Conservation (phyloP, 495 filamentous ascomycete genomes). For the Entonaema liquescens region DNA sequence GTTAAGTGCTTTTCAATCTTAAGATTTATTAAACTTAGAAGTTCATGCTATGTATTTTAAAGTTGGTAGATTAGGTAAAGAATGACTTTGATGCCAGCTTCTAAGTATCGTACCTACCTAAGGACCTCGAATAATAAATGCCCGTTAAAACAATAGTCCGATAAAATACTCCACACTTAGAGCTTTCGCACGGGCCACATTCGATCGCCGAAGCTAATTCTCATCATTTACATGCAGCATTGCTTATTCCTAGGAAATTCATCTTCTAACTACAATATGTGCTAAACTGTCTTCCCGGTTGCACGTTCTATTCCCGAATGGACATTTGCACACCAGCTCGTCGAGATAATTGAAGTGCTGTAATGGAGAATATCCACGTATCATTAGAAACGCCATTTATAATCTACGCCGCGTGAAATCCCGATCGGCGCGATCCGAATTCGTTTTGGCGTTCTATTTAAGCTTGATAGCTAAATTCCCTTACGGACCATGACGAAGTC, state of each 20-base stretch:
- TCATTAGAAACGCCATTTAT: not conserved
- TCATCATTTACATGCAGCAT: constrained; percentile 19
- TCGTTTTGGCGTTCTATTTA: constrained; percentile 9
- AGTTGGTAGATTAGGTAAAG: not conserved
- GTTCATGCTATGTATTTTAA: too few species aligned
- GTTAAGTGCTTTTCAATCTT: not conserved
- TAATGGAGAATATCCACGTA: constrained; percentile 8
- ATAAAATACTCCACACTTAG: constrained; percentile 6
- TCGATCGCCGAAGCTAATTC: constrained; percentile 13
- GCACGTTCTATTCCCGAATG: not conserved
- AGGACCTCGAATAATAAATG: constrained; percentile 9
- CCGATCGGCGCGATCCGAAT: constrained; percentile 27
- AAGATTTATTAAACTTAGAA: too few species aligned
- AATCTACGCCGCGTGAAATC: not conserved
- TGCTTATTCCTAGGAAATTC: constrained; percentile 26
- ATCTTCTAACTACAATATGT: constrained; percentile 21
- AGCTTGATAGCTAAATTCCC: constrained; percentile 10
- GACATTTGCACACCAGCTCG: not conserved
- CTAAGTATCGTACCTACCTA: too few species aligned
- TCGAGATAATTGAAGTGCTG: not conserved
- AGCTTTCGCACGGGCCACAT: constrained; percentile 25
- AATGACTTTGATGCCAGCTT: too few species aligned
- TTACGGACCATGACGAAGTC: constrained; percentile 33
- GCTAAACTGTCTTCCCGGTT: constrained; percentile 9
- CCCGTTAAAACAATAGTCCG: constrained; percentile 34